Base-by-base conservation (phyloP, 140 eudicot species). In the Cichorium intybus region DNA sequence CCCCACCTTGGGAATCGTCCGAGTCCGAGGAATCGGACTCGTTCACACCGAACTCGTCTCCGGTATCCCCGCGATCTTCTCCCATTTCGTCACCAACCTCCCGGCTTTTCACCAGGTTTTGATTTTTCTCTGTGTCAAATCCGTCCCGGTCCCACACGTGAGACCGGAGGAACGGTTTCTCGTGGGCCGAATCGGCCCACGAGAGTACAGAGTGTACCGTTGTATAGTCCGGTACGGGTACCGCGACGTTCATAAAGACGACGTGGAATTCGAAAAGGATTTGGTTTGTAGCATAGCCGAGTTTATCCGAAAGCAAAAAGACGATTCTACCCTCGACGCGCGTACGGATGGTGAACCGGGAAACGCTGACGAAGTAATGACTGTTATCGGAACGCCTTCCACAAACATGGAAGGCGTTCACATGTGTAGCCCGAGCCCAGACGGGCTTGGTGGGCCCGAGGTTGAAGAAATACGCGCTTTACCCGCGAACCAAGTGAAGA, bases 91-190 rank as follows among this genome's bases (percentile, higher is more conserved):
- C 48, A 86, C 99, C 53, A 94, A 86, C 72, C 97, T 94, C 35
- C 99, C 99, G 20, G 99, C 97, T 24, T 94, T 94, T 68, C 99
- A 94, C 77, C 89, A 89, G 57, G 97, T 94, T 46, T 85, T 94
- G 1, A 77, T 94, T 2, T 94, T 89, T 47, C 94, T 94, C 1
- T 94, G 97, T 41, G 89, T 94, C 17, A 94, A 89, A 61, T 84
- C 96, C 3, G 97, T 94, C 63, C 89, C 97, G 6, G 51, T 89
- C 54, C 99, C 99, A 21, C 97, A 89, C 43, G 97, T 89, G 34
- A 75, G 60, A 35, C 89, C 71, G 21, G 95, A 89, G 50, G 99
- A 94, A 49, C 88, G 97, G 75, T 94, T 86, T 54, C 87, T 94
- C 0, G 88, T 89, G 74, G 97, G 99, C 33, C 97, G 70, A 39